Conservation (phyloP, 495 filamentous ascomycete genomes). For the Saxophila tyrrhenica region DNA sequence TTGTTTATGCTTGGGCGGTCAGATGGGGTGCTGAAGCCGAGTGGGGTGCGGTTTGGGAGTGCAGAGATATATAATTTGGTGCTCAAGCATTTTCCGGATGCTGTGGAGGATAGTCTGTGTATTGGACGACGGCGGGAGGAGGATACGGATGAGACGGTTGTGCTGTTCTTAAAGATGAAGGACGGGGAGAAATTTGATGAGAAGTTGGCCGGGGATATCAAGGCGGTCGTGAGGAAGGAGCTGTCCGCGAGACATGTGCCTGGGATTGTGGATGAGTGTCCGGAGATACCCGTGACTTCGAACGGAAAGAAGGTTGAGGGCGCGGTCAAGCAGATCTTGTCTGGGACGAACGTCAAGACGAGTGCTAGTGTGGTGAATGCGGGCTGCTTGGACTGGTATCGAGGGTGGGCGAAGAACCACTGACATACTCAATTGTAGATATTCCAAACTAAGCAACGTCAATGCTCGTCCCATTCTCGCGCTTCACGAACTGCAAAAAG, state of each 20-base stretch:
- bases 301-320: conserved; percentile 96
- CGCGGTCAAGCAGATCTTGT: conserved; percentile 88
- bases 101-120: conserved; percentile 75
- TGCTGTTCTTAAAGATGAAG: conserved; percentile 71
- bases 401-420: conserved; percentile 43
- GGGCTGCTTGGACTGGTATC: conserved; percentile 75
- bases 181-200: conserved; percentile 38
- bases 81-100: conserved; percentile 61
- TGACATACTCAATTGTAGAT: conserved; percentile 1
- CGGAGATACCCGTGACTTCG: conserved; percentile 73
- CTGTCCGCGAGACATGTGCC: conserved; percentile 81
- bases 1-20: conserved; percentile 72
- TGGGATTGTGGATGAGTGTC: conserved; percentile 62
- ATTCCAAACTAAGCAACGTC: too few relatives aligned
- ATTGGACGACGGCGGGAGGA: conserved; percentile 61
- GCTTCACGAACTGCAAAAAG: not conserved
- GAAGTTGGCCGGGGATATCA: conserved; percentile 48
- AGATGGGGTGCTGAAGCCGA: conserved; percentile 69
- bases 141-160: conserved; percentile 74
- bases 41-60: conserved; percentile 65
- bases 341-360: conserved; percentile 71
- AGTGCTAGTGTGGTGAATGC: conserved; percentile 78
- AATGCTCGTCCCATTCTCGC: not conserved
- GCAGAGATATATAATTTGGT: conserved; percentile 91
- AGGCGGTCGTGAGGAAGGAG: conserved; percentile 53